Conservation (phyloP, 257 asterid species). For the Jasminum sambac region DNA sequence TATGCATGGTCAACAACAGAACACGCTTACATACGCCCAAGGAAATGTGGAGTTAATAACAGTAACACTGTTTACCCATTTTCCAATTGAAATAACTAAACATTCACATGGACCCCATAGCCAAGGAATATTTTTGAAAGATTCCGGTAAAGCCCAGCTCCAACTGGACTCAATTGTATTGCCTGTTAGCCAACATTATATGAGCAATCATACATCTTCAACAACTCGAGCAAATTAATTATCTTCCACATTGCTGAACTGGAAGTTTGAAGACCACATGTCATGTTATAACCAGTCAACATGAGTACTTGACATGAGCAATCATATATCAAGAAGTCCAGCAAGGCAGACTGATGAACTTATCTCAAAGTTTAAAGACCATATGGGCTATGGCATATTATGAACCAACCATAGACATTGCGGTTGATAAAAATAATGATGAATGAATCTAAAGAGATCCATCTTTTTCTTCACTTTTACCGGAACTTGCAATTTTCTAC, state of each 20-base stretch:
- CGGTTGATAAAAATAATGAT: not conserved
- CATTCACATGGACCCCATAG: not conserved
- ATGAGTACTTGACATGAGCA: not conserved
- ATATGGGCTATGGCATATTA: not conserved
- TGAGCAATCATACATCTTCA: not conserved
- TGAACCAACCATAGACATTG: not conserved
- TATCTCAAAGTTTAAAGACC: not conserved
- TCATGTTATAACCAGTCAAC: not conserved
- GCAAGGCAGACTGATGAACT: not conserved
- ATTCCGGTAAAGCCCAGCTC: not conserved
- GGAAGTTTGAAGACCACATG: not conserved
- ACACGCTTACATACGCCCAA: conserved; percentile 5
- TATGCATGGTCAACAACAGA: conserved; percentile 9
- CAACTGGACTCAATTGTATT: not conserved
- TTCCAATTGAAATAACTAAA: conserved; percentile 14
- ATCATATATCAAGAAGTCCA: not conserved
- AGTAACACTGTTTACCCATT: not conserved
- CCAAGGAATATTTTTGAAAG: conserved; percentile 4
- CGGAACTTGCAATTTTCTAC: not conserved
- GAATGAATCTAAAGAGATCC: not conserved
- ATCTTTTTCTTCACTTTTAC: not conserved
- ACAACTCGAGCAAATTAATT: not conserved
- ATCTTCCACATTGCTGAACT: not conserved
- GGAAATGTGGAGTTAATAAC: conserved; percentile 6
- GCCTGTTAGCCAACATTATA: not conserved